phyloP scores from a whole-genome alignment of 306 rosid genomes.

The Sesbania bispinosa region DNA sequence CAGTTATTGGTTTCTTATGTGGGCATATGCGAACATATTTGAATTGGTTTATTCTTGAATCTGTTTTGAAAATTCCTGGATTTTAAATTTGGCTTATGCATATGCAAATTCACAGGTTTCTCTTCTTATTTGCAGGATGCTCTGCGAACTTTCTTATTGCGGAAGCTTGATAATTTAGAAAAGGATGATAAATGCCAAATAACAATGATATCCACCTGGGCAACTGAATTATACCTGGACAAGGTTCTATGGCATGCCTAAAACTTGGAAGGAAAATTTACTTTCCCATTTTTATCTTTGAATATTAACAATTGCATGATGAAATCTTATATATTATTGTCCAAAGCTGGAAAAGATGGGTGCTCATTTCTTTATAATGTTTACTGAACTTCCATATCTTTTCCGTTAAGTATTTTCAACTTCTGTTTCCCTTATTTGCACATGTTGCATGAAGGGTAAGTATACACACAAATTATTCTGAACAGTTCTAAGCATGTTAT shows the following conservation, averaged over 20 bases:
- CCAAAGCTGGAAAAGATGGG: conserved; percentile 10
- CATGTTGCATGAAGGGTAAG: not conserved
- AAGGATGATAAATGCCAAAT: conserved; percentile 93
- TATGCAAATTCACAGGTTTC: conserved; percentile 16
- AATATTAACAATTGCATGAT: not conserved
- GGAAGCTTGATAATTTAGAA: conserved; percentile 83
- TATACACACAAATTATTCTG: not conserved
- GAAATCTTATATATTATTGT: not conserved
- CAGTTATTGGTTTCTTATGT: not conserved
- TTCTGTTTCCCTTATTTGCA: not conserved
- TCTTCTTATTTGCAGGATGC: conserved; percentile 69
- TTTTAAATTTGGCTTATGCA: conserved; percentile 1
- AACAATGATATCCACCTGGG: conserved; percentile 98
- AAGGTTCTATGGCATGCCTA: conserved; percentile 55
- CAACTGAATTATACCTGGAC: conserved; percentile 94
- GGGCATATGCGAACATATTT: conserved; percentile 18
- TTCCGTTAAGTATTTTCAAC: not conserved
- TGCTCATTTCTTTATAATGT: conserved; percentile 10
- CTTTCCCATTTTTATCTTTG: conserved; percentile 11
- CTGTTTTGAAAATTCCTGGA: conserved; percentile 1
- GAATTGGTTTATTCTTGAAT: not conserved
- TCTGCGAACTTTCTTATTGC: conserved; percentile 78
- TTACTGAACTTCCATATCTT: not conserved
- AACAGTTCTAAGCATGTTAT: not conserved
- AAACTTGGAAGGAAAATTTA: conserved; percentile 30